A percentile compares a stretch with the other conserved stretches of the same genome.
Conservation (phyloP, 139 green algal genomes). For the Auxenochlorella pyrenoidosa region DNA sequence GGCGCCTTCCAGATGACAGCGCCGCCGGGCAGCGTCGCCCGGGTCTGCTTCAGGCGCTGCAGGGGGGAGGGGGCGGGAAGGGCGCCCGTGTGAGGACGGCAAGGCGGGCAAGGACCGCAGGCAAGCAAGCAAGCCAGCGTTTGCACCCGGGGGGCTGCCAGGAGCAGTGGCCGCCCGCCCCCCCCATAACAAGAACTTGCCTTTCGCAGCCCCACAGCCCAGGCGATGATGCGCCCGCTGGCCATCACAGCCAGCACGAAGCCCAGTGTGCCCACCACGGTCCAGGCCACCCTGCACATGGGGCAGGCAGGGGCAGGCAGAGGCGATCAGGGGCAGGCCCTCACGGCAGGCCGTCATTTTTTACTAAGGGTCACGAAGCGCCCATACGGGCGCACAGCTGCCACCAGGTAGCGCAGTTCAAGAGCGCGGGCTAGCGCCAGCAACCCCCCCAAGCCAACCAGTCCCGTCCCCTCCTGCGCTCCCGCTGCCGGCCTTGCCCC, state of each 20-base stretch:
- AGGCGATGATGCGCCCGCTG: not conserved
- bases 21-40: not conserved
- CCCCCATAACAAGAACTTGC: too few relatives aligned
- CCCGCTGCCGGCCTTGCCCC: too few relatives aligned
- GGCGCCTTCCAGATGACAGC: not conserved
- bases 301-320: not conserved
- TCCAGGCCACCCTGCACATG: conserved; percentile 24
- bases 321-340: not conserved
- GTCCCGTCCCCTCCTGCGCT: too few relatives aligned
- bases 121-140: too few relatives aligned
- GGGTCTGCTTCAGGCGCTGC: not conserved
- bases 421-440: not conserved
- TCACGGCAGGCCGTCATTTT: too few relatives aligned
- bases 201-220: not conserved
- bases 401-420: not conserved
- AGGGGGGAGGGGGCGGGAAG: not conserved
- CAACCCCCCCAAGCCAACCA: too few relatives aligned
- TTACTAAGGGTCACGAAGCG: too few relatives aligned
- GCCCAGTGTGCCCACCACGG: not conserved
- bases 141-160: too few relatives aligned
- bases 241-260: conserved; percentile 5
- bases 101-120: too few relatives aligned
- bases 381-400: not conserved
- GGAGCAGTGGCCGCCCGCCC: too few relatives aligned
- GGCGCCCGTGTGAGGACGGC: not conserved